A percentile compares a stretch with the other conserved stretches of the same genome.
phyloP scores from a whole-genome alignment of 768 basidiomycete genomes.

The Kockovaella imperatae region DNA sequence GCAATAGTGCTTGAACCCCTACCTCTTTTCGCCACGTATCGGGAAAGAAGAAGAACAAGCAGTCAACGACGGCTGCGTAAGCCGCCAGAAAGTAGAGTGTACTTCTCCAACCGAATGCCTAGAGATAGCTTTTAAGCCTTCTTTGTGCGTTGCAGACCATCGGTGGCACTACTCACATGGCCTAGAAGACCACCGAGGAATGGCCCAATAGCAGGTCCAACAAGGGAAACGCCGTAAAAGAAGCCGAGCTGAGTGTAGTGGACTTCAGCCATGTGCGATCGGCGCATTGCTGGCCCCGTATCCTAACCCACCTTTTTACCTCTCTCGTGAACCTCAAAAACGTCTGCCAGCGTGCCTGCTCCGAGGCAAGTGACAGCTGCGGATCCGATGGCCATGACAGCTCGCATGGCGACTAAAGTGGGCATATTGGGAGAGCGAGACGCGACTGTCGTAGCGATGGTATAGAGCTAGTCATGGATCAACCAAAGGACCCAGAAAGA shows the following conservation, averaged over 20 bases:
- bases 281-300: not conserved
- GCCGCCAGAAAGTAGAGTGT: slow-evolving; percentile 75
- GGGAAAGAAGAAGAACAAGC: slow-evolving; percentile 61
- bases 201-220: slow-evolving; percentile 50
- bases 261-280: slow-evolving; percentile 1
- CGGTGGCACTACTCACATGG: slow-evolving; percentile 12
- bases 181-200: slow-evolving; percentile 32
- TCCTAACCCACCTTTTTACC: slow-evolving; percentile 32
- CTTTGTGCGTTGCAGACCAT: slow-evolving; percentile 49
- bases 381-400: slow-evolving; percentile 40
- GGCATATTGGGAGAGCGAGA: slow-evolving; percentile 38
- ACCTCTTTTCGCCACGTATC: slow-evolving; percentile 72
- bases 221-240: slow-evolving; percentile 54
- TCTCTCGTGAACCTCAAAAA: slow-evolving; percentile 43
- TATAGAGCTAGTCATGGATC: slow-evolving; percentile 29
- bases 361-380: slow-evolving; percentile 41
- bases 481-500: not conserved
- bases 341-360: slow-evolving; percentile 43
- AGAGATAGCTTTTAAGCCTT: slow-evolving; percentile 45
- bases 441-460: slow-evolving; percentile 36
- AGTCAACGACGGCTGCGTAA: slow-evolving; percentile 53
- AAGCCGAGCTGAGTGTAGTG: slow-evolving; percentile 20
- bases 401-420: slow-evolving; percentile 38
- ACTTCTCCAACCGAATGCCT: slow-evolving; percentile 66
- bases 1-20: not conserved